phyloP scores from a whole-genome alignment of 2,329 filamentous ascomycete genomes.

The Aspergillus phoenicis region DNA sequence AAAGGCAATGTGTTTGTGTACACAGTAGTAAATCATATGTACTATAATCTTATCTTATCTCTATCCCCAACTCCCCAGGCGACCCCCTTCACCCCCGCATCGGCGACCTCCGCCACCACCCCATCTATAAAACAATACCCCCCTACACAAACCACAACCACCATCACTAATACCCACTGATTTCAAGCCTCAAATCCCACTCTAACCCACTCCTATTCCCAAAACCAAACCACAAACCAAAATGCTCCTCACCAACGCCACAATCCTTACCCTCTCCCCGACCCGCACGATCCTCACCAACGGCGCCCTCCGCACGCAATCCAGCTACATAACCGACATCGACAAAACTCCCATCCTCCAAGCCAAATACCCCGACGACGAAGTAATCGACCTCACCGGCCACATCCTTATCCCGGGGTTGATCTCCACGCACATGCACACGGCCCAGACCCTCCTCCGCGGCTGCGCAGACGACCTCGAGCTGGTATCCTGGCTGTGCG shows the following conservation, averaged over 20 bases:
- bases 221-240: neutral
- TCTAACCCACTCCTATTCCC: too few relatives aligned
- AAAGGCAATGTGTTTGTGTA: too few relatives aligned
- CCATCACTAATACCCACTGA: too few relatives aligned
- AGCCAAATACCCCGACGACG: constrained; percentile 34
- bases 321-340: constrained; percentile 46
- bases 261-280: constrained; percentile 55
- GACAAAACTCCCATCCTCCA: constrained; percentile 44
- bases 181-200: too few relatives aligned
- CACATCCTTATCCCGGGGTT: constrained; percentile 53
- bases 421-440: constrained; percentile 56
- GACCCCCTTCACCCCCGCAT: too few relatives aligned
- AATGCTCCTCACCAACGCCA: constrained; percentile 54
- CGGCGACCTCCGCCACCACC: too few relatives aligned
- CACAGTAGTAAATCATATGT: too few relatives aligned
- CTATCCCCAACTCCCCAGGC: too few relatives aligned
- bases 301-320: constrained; percentile 49
- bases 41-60: too few relatives aligned
- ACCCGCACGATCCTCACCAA: constrained; percentile 50
- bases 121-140: too few relatives aligned
- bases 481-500: constrained; percentile 55
- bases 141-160: too few relatives aligned
- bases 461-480: constrained; percentile 54
- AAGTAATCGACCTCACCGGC: constrained; percentile 41
- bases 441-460: constrained; percentile 51